These are phyloP conservation scores for Podaxis carcinomalis DNA, from an alignment of 768 basidiomycete genomes.

Conservation along the genomic window DNA sequence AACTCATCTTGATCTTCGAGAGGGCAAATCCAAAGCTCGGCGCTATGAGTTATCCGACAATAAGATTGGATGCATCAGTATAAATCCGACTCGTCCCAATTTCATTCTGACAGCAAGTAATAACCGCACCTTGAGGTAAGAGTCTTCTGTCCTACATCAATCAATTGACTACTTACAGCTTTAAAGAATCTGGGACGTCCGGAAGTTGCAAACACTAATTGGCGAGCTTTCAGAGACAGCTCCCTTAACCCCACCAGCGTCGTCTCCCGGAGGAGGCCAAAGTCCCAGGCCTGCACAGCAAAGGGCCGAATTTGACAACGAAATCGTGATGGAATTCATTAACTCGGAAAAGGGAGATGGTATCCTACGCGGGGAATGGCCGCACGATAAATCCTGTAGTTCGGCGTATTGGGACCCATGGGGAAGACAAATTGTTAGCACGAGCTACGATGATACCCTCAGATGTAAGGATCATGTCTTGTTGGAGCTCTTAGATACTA, in stretches of 20 bases:
- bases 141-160: background rate
- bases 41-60: constrained; percentile 64
- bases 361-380: constrained; percentile 58
- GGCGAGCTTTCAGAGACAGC: constrained; percentile 26
- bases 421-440: constrained; percentile 76
- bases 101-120: constrained; percentile 77
- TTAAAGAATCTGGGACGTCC: constrained; percentile 73
- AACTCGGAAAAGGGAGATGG: constrained; percentile 50
- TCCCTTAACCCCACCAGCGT: constrained; percentile 22
- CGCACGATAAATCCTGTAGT: constrained; percentile 73
- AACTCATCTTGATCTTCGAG: constrained; percentile 74
- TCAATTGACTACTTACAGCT: background rate
- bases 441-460: constrained; percentile 77
- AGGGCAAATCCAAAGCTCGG: constrained; percentile 48
- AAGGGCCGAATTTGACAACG: constrained; percentile 31
- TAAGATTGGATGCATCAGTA: constrained; percentile 76
- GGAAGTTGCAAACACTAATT: constrained; percentile 52
- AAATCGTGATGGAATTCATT: constrained; percentile 44
- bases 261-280: constrained; percentile 17
- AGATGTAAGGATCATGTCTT: constrained; percentile 45
- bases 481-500: background rate
- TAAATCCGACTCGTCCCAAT: constrained; percentile 68
- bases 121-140: constrained; percentile 64
- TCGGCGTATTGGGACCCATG: constrained; percentile 86
- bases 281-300: background rate